Evolutionary conservation across 495 filamentous ascomycete species (phyloP).

Genomic region (Terfezia claveryi): DNA sequence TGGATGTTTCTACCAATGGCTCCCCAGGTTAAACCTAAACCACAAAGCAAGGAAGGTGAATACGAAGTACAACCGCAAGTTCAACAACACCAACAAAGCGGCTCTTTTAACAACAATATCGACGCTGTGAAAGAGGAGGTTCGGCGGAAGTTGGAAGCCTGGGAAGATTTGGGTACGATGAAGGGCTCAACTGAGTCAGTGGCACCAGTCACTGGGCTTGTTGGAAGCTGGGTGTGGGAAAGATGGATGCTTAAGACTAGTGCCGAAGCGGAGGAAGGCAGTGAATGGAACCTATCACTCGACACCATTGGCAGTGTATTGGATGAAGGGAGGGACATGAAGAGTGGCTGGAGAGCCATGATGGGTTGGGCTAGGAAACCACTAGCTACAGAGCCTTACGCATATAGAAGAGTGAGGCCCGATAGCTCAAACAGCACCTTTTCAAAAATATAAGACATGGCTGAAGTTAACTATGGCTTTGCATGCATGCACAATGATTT

Average conservation of each 20-base stretch:
- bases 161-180: slow-evolving; percentile 37
- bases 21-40: slow-evolving; percentile 30
- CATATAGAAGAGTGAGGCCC: not conserved
- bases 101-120: slow-evolving; percentile 16
- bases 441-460: not conserved
- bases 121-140: slow-evolving; percentile 19
- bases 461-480: too few species aligned
- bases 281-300: slow-evolving; percentile 35
- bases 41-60: slow-evolving; percentile 28
- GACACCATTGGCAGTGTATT: slow-evolving; percentile 59
- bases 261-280: slow-evolving; percentile 53
- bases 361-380: slow-evolving; percentile 84
- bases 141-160: slow-evolving; percentile 11
- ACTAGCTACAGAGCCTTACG: slow-evolving; percentile 8
- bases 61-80: slow-evolving; percentile 17
- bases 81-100: slow-evolving; percentile 7
- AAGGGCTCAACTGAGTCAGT: slow-evolving; percentile 49
- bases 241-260: slow-evolving; percentile 79
- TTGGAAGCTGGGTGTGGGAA: slow-evolving; percentile 88
- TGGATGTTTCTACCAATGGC: slow-evolving; percentile 83
- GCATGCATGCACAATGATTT: too few species aligned
- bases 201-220: slow-evolving; percentile 53
- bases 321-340: slow-evolving; percentile 60
- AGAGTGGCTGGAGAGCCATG: slow-evolving; percentile 67
- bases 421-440: not conserved